Conservation (phyloP, 129 eudicot genomes). For the Tagetes erecta region DNA sequence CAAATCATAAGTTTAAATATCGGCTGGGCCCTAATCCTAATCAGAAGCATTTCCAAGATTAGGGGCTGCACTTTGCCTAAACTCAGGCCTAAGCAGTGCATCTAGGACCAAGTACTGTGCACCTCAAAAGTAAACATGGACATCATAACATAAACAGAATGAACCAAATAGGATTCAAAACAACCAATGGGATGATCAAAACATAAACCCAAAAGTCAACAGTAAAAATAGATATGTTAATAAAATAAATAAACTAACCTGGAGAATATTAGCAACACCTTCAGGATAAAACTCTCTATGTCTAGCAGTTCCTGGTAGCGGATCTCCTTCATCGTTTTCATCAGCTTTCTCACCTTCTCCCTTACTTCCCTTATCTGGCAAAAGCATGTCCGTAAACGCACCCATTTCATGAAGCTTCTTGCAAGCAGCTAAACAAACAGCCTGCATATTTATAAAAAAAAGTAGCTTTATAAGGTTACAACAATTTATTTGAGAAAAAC, state of each 20-base stretch:
- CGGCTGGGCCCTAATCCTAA: background rate
- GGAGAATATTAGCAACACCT: conserved; percentile 87
- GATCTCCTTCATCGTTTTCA: conserved; percentile 80
- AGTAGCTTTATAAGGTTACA: conserved; percentile 7
- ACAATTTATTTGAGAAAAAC: background rate
- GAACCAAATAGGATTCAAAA: background rate
- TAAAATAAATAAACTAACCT: conserved; percentile 47
- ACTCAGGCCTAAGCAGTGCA: background rate
- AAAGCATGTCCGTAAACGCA: conserved; percentile 98
- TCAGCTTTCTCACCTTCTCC: conserved; percentile 73
- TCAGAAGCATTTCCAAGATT: background rate
- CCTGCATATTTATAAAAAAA: conserved; percentile 47
- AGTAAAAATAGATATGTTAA: conserved; percentile 1
- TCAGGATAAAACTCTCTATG: conserved; percentile 97
- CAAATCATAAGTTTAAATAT: background rate
- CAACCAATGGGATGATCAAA: background rate
- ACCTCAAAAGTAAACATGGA: background rate
- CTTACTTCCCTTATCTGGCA: conserved; percentile 97
- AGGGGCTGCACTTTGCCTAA: background rate
- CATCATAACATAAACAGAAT: background rate
- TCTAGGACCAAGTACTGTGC: background rate
- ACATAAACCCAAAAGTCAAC: background rate
- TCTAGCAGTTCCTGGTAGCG: conserved; percentile 97
- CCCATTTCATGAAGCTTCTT: conserved; percentile 99
- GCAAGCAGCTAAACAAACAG: conserved; percentile 98